Percentiles rank a stretch among this genome's conserved stretches.
These are phyloP conservation scores for Camellia lanceoleosa DNA, from an alignment of 148 eudicot genomes.

Conservation along the genomic window DNA sequence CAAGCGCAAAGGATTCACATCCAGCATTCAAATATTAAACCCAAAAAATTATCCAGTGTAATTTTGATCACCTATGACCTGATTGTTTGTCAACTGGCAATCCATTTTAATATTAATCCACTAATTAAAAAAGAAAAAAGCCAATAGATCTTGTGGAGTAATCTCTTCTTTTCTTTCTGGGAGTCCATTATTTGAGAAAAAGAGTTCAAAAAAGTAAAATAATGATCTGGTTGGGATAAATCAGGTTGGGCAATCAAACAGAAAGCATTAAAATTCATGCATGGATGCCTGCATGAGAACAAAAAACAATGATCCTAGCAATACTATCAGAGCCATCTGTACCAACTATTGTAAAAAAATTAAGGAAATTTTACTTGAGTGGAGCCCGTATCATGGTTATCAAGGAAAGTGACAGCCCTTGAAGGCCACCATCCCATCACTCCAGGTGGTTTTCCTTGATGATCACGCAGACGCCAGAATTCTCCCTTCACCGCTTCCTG, in stretches of 20 bases:
- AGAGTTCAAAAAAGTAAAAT: neutral
- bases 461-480: slow-evolving; percentile 81
- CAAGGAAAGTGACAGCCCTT: slow-evolving; percentile 88
- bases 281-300: neutral
- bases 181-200: neutral
- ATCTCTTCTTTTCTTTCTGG: neutral
- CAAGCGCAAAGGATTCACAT: neutral
- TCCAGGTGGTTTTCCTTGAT: slow-evolving; percentile 93
- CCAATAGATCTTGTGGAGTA: neutral
- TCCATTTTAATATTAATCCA: neutral
- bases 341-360: neutral
- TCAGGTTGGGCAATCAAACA: neutral
- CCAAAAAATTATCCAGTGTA: neutral
- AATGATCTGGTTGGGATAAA: neutral
- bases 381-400: slow-evolving; percentile 95
- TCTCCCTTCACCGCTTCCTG: slow-evolving; percentile 96
- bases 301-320: neutral
- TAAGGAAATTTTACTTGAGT: slow-evolving; percentile 58
- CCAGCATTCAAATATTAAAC: neutral
- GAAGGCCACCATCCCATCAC: slow-evolving; percentile 97
- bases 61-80: neutral
- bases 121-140: neutral
- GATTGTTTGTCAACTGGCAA: neutral
- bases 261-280: neutral
- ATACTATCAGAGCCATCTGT: neutral